Base-by-base conservation (phyloP, 2,329 filamentous ascomycete genomes). In the Colletotrichum spaethianum region DNA sequence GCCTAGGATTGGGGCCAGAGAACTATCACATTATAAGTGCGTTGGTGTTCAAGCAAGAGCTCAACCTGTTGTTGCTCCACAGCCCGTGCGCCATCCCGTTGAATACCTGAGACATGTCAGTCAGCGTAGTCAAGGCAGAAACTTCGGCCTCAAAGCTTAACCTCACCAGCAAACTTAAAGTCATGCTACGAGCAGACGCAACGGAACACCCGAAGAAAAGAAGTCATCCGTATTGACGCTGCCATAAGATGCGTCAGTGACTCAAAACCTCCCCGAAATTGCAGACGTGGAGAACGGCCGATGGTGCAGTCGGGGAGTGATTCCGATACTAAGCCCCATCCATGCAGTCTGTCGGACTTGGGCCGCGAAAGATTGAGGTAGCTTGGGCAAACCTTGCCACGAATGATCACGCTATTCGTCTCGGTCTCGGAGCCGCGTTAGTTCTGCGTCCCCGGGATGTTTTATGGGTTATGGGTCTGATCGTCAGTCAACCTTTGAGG, bases 251-350 rank as follows among this genome's bases (percentile, higher is more conserved):
- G 12, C 16, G 6, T 20, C 26, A 36, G 36, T 11, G 9, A 9
- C 38, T 5, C 14, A 14, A 20, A 18, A 23, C 7, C 4, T 36
- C 48, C 40, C 26, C 36, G 36, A 26, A 14, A 42, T 6, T 23
- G 44, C 9, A 20, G 18, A 31, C 59, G 57, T 52, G 67, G 60
- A 64, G 42, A 31, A 26, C 14, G 14, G 14, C 61, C 67, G 67
- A 64, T 33, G 26, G 33, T 16, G 36, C 7, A 36, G 5, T 20
- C 53, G 67, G 68, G 64, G 42, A 71, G 68, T 4, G 4, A 2
- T 14, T 31, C 67, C 63, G 67, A 68, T 8, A 16, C 33, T 50
- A 31, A 18, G 31, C 8, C 46, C 38, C 23, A 26, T 8, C 6
- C 16, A 53, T 20, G 5, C 20, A 52, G 42, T 46, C 18, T 2